Base-by-base conservation (phyloP, 306 rosid genomes). In the Quercus suber region DNA sequence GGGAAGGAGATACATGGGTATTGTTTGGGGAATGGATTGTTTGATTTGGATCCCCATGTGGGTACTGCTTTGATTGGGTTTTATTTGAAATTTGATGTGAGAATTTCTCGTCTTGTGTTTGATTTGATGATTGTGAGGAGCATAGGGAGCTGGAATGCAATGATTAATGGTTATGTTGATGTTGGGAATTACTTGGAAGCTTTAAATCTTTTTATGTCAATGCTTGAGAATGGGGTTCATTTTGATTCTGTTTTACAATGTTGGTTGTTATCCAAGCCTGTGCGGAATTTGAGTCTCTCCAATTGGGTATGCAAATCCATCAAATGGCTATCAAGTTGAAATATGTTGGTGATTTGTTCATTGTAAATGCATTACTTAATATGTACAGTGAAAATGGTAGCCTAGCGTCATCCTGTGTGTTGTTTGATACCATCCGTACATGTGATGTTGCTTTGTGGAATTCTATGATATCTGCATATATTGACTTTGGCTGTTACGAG, bases 41-140 rank as follows among this genome's bases (percentile, higher is more conserved):
- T 87, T 75, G 85, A 82, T 82, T 58, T 76, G 75, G 80, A 78
- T 73, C 87, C 85, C 33, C 84, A 85, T 73, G 80, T 87, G 58
- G 90, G 87, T 18, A 80, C 90, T 80, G 80, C 90, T 65, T 85
- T 87, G 78, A 53, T 87, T 15, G 89, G 89, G 69, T 85, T 84
- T 69, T 87, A 82, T 69, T 30, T 53, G 63, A 80, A 52, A 77
- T 87, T 87, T 14, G 87, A 82, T 74, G 74, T 74, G 3, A 25
- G 57, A 43, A 60, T 76, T 79, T 78, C 85, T 0, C 82, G 41
- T 28, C 25, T 19, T 27, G 83, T 57, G 5, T 85, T 84, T 74
- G 76, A 85, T 60, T 69, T 68, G 37, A 82, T 87, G 90, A 45
- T 21, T 55, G 55, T 75, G 90, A 87, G 80, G 74, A 87, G 81